Evolutionary conservation across 148 eudicot species (phyloP), one percentile per base, ranked within the genome.

Genomic region (Rhododendron mucronatum): DNA sequence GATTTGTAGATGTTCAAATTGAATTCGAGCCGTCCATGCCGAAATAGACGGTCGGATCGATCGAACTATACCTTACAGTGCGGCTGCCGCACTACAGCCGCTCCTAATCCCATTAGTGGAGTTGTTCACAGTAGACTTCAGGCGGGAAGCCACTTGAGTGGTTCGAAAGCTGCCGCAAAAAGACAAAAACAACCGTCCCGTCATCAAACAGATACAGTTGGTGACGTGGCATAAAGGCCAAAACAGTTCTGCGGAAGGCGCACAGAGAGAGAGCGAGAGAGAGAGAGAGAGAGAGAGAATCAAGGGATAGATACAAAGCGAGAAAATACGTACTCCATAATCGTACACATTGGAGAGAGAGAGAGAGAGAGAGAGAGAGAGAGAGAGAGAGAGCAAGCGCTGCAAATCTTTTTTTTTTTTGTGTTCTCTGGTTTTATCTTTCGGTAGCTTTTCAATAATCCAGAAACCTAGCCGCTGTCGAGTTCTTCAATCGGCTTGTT

Each of bases 141-240:
- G 84, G 85, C 85, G 85, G 85, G 85, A 83, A 83, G 78, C 78
- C 76, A 13, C 23, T 30, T 30, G 28, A 78, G 44, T 47, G 59
- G 78, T 67, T 20, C 63, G 37, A 23, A 13, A 79, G 21, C 82
- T 39, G 80, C 80, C 47, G 50, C 80, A 71, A 48, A 83, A 30
- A 47, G 85, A 83, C 85, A 83, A 83, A 71, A 71, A 9, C 44
- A 71, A 30, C 85, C 85, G 30, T 71, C 85, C 85, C 85, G 48
- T 83, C 85, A 28, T 83, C 85, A 28, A 33, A 83, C 85, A 71
- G 79, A 83, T 69, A 69, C 85, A 71, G 85, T 71, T 83, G 85
- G 4, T 83, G 85, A 69, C 61, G 61, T 83, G 85, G 85, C 79
- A 39, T 8, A 13, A 82, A 59, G 15, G 0, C 0, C 20, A 15